Base-by-base conservation (phyloP, 768 basidiomycete genomes). In the Agaricus subrufescens region DNA sequence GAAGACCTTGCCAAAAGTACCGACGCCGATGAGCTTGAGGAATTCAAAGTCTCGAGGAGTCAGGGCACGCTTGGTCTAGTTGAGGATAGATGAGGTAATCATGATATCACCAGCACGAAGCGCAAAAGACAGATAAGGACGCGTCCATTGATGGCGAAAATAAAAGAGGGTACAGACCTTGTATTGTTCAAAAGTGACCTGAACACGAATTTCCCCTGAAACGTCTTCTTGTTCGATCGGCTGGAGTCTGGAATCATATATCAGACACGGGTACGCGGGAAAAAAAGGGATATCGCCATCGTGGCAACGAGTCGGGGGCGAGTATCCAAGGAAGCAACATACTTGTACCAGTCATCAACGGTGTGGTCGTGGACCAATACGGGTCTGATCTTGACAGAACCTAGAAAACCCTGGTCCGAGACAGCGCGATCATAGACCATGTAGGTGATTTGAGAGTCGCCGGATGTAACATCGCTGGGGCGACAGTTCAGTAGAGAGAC, bases 21-120 rank as follows among this genome's bases (percentile, higher is more conserved):
- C 97, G 48, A 94, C 86, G 56, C 97, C 97, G 72, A 99, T 98
- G 56, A 99, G 89, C 71, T 97, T 97, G 66, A 99, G 85, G 75
- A 98, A 97, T 67, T 98, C 96, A 65, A 99, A 99, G 68, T 98
- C 96, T 66, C 90, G 86, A 30, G 95, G 94, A n/a, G 85, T 89
- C 49, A 98, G 81, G 4, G 90, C 84, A 45, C 86, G 85, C 74
- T 90, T 93, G 46, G 84, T 89, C 91, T 93, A 68, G 54, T 59
- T 52, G 65, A 40, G 42, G 38, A 30, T 60, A 64, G 52, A 59
- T 37, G 42, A 29, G 51, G 29, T 29, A 48, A 56, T 47, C 56
- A 42, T 52, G 44, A 58, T 39, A 52, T 58, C 30, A 52, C 26
- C 56, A 7, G 46, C 52, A 43, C 46, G 55, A 38, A 27, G 37